phyloP scores from a whole-genome alignment of 768 basidiomycete species.

The Pisolithus microcarpus region DNA sequence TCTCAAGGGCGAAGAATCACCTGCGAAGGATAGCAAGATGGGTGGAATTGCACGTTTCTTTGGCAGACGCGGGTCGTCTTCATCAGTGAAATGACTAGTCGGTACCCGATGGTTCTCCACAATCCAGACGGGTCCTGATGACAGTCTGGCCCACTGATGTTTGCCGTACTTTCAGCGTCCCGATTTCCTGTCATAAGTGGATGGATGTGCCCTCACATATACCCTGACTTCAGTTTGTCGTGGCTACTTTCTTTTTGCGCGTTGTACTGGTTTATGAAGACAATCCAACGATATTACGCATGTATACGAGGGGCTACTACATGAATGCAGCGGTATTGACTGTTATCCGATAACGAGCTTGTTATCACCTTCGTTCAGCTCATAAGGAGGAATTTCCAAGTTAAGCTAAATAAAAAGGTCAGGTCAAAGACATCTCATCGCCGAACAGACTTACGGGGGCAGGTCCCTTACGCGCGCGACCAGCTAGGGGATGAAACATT shows the following conservation, averaged over 20 bases:
- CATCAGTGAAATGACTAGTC: no score
- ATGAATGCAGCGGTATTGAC: slow-evolving; percentile 4
- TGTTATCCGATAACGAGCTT: slow-evolving; percentile 81
- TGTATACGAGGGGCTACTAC: slow-evolving; percentile 15
- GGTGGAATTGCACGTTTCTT: slow-evolving; percentile 19
- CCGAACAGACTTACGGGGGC: slow-evolving; percentile 64
- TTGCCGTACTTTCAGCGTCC: slow-evolving; percentile 4
- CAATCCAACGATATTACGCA: slow-evolving; percentile 20
- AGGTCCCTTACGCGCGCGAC: slow-evolving; percentile 92
- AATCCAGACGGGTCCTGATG: no score
- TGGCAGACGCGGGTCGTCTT: slow-evolving; percentile 6
- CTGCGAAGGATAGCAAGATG: slow-evolving; percentile 4
- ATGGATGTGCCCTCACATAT: not conserved
- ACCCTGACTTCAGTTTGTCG: not conserved
- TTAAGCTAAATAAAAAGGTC: slow-evolving; percentile 54
- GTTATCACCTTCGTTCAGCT: slow-evolving; percentile 79
- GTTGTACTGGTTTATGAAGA: slow-evolving; percentile 4
- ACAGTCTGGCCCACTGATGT: no score
- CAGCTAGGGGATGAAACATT: slow-evolving; percentile 44
- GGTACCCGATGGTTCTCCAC: no score
- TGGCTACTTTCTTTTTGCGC: not conserved
- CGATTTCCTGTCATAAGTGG: not conserved
- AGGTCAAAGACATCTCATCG: slow-evolving; percentile 4
- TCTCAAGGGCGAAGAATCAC: slow-evolving; percentile 6
- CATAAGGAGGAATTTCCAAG: slow-evolving; percentile 85